These are phyloP conservation scores for Metarhizium humberi DNA, from an alignment of 2,329 filamentous ascomycete species.

Conservation along the genomic window DNA sequence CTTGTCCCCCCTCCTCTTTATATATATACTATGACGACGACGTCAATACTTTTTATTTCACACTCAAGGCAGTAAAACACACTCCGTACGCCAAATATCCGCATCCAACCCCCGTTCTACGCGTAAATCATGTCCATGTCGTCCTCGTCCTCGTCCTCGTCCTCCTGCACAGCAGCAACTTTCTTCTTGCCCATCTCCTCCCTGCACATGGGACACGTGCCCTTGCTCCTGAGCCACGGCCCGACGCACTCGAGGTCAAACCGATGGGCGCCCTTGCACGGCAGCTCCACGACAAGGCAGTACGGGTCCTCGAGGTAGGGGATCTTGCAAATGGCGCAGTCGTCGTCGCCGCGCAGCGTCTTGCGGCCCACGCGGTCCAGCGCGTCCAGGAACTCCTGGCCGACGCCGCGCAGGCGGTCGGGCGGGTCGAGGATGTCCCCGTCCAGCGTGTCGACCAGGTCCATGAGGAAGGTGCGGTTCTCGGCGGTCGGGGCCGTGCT, in stretches of 20 bases:
- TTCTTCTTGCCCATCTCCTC: constrained; percentile 50
- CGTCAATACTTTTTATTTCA: not conserved
- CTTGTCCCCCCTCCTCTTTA: not conserved
- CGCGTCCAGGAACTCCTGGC: constrained; percentile 48
- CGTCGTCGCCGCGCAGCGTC: constrained; percentile 38
- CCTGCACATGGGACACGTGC: constrained; percentile 55
- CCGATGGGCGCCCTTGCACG: constrained; percentile 47
- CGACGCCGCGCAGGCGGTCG: constrained; percentile 41
- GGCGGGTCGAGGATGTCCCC: constrained; percentile 44
- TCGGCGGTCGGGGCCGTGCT: constrained; percentile 36
- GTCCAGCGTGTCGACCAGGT: constrained; percentile 39
- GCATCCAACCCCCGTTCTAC: constrained; percentile 9
- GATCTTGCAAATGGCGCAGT: constrained; percentile 56
- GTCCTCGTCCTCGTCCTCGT: constrained; percentile 38
- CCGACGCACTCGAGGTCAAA: constrained; percentile 61
- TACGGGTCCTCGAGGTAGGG: constrained; percentile 52
- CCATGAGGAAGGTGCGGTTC: constrained; percentile 41
- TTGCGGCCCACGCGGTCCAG: constrained; percentile 49
- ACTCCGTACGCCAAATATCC: not conserved
- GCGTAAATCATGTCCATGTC: constrained; percentile 41
- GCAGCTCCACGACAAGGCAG: constrained; percentile 54
- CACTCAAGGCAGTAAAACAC: not conserved
- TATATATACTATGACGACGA: not conserved
- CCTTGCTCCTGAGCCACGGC: constrained; percentile 56
- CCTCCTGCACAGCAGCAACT: constrained; percentile 27